Percentiles rank a stretch among this genome's conserved stretches.
phyloP scores from a whole-genome alignment of 78 protist species.

The Chrysochromulina tobinii region DNA sequence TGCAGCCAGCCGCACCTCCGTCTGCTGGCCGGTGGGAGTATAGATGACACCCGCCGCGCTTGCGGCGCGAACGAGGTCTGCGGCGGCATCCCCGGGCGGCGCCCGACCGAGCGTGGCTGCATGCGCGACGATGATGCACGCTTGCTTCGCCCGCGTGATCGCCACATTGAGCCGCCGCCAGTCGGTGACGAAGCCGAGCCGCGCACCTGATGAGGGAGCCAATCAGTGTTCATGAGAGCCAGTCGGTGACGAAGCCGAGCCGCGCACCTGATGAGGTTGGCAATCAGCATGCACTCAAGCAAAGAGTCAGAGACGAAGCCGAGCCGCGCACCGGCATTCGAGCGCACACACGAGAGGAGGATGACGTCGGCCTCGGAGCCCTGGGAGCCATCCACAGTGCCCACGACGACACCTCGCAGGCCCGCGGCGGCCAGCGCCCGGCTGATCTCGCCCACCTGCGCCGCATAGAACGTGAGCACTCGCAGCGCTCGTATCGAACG shows the following conservation, averaged over 20 bases:
- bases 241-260: too few species aligned
- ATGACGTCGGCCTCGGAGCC: constrained; percentile 24
- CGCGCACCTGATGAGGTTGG: too few species aligned
- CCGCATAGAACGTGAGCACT: not conserved
- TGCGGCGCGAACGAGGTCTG: too few species aligned
- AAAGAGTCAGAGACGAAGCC: not conserved
- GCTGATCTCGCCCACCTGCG: not conserved
- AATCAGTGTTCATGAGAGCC: too few species aligned
- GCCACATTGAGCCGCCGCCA: constrained; percentile 29
- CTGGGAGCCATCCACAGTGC: constrained; percentile 36
- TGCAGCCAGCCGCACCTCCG: too few species aligned
- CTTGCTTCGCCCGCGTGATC: constrained; percentile 11
- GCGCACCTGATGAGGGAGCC: not conserved
- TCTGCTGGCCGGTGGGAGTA: too few species aligned
- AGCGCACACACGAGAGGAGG: not conserved
- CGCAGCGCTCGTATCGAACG: too few species aligned
- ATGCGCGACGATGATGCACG: not conserved
- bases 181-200: not conserved
- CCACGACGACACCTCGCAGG: not conserved
- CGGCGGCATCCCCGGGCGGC: not conserved
- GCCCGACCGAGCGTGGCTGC: not conserved
- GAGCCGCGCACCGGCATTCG: not conserved
- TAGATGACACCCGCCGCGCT: too few species aligned
- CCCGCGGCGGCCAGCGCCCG: not conserved
- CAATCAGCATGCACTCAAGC: too few species aligned